Evolutionary conservation across 306 rosid species (phyloP).

Genomic region (Quercus suber): DNA sequence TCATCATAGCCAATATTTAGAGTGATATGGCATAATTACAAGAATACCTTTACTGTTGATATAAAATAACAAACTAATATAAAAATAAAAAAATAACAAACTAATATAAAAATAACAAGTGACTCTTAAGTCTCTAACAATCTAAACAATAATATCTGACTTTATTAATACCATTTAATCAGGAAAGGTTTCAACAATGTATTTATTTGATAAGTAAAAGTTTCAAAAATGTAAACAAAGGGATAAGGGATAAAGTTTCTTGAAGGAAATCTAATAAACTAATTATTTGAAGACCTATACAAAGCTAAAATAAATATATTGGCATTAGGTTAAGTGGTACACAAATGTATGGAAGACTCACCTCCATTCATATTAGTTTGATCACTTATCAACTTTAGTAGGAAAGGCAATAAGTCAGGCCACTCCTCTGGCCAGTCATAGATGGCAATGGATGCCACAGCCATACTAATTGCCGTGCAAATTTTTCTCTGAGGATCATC

Average conservation of each 20-base stretch:
- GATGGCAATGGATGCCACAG: conserved; percentile 81
- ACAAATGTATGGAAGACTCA: conserved; percentile 20
- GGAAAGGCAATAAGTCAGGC: conserved; percentile 85
- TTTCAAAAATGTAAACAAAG: background rate
- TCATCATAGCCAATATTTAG: no score
- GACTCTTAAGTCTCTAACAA: background rate
- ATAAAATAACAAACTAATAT: no score
- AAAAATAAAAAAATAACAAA: no score
- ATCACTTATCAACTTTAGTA: conserved; percentile 65
- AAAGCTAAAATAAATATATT: background rate
- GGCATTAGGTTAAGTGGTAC: background rate
- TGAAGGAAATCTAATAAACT: background rate
- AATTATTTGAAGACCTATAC: background rate
- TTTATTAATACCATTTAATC: background rate
- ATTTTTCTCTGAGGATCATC: conserved; percentile 88
- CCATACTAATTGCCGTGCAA: conserved; percentile 94
- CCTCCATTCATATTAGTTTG: conserved; percentile 80
- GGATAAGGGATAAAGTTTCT: background rate
- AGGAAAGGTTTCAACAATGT: background rate
- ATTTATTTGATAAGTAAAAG: background rate
- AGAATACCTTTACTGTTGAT: no score
- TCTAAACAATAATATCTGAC: background rate
- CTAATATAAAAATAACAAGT: no score
- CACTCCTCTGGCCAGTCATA: conserved; percentile 96
- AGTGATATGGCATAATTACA: no score